These are phyloP conservation scores for Trichoderma polysporum DNA, from an alignment of 2,329 filamentous ascomycete genomes.

Conservation along the genomic window DNA sequence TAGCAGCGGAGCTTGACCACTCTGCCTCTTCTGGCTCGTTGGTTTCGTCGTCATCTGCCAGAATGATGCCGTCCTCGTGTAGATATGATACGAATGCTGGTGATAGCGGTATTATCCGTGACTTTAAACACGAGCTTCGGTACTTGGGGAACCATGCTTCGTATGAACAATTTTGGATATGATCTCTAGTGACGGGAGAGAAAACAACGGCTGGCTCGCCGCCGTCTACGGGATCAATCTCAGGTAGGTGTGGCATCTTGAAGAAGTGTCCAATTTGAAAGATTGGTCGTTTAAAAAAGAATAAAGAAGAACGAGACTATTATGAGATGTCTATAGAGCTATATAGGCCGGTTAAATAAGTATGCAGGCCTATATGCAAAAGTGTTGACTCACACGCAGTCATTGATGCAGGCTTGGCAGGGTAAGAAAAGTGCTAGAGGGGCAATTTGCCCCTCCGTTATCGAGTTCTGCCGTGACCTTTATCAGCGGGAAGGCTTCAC, in stretches of 20 bases:
- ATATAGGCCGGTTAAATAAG: not conserved
- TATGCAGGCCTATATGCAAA: not conserved
- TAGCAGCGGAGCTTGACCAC: slow-evolving; percentile 40
- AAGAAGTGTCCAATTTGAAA: not conserved
- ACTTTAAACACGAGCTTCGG: slow-evolving; percentile 77
- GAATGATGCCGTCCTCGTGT: slow-evolving; percentile 85
- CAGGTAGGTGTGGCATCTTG: slow-evolving; percentile 39
- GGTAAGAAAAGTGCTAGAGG: slow-evolving; percentile 6
- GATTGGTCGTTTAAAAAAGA: not conserved
- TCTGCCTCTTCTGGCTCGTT: slow-evolving; percentile 58
- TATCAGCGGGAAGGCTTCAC: slow-evolving; percentile 14
- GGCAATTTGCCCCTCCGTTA: slow-evolving; percentile 26
- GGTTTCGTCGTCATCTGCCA: slow-evolving; percentile 66
- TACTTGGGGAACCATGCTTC: slow-evolving; percentile 89
- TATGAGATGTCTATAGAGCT: not conserved
- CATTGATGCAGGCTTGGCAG: slow-evolving; percentile 1
- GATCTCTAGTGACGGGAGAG: slow-evolving; percentile 77
- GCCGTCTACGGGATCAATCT: slow-evolving; percentile 23
- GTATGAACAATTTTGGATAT: slow-evolving; percentile 94
- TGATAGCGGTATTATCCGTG: slow-evolving; percentile 76
- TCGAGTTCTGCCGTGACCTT: slow-evolving; percentile 29
- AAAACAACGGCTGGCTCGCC: slow-evolving; percentile 57
- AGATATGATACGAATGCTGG: slow-evolving; percentile 80
- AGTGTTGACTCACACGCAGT: slow-evolving; percentile 8
- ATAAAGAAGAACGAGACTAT: not conserved